Percentiles rank a stretch among this genome's conserved stretches.
These are phyloP conservation scores for Trametes meyenii DNA, from an alignment of 768 basidiomycete species.

Conservation along the genomic window DNA sequence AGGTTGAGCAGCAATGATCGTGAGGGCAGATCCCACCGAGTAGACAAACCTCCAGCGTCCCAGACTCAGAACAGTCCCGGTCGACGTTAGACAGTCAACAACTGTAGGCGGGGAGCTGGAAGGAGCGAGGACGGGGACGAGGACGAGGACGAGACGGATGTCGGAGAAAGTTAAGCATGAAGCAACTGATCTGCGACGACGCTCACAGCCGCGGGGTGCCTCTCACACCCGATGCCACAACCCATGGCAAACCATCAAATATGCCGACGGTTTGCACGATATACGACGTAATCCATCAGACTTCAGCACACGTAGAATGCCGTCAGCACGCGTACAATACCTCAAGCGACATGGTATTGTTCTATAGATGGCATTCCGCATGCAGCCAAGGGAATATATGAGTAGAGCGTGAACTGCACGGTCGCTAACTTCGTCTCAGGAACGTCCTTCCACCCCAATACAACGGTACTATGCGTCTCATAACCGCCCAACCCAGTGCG, in stretches of 20 bases:
- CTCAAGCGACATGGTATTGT: too few species aligned
- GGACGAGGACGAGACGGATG: conserved; percentile 1
- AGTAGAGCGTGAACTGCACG: not conserved
- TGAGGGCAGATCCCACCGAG: conserved; percentile 12
- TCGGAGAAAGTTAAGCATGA: conserved; percentile 14
- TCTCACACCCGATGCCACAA: not conserved
- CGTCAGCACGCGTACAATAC: not conserved
- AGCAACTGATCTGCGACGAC: conserved; percentile 14
- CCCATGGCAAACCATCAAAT: not conserved
- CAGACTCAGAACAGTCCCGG: conserved; percentile 2
- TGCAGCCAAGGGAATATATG: too few species aligned
- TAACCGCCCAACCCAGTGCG: conserved; percentile 48
- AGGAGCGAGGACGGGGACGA: not conserved
- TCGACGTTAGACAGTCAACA: not conserved
- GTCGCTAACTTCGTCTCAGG: not conserved
- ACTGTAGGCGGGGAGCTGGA: conserved; percentile 2
- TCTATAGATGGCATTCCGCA: too few species aligned
- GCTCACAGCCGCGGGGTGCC: conserved; percentile 3
- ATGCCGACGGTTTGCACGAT: not conserved
- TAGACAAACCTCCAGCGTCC: conserved; percentile 7
- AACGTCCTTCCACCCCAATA: conserved; percentile 25
- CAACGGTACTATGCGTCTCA: conserved; percentile 44
- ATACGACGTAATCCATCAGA: not conserved
- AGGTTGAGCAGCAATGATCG: conserved; percentile 12
- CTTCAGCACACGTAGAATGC: not conserved